A percentile compares a stretch with the other conserved stretches of the same genome.
phyloP scores from a whole-genome alignment of 371 early-diverging fungal species.

The Coemansia sp. region DNA sequence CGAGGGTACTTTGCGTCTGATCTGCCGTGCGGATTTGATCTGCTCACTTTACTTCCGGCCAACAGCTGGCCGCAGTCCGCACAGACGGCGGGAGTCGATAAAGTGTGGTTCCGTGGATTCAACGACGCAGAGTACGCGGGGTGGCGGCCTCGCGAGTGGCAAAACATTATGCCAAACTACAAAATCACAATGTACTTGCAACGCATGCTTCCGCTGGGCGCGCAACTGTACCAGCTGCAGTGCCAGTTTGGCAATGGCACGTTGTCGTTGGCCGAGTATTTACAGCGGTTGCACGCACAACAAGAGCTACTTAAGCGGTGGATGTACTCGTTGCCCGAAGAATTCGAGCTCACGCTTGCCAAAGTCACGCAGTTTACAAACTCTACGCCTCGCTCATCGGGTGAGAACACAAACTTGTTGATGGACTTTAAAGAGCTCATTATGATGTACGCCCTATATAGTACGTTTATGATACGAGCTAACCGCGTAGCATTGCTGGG shows the following conservation, averaged over 20 bases:
- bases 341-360: conserved; percentile 41
- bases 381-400: not conserved
- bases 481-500: conserved; percentile 44
- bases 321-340: conserved; percentile 44
- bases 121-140: conserved; percentile 38
- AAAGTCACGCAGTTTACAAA: conserved; percentile 21
- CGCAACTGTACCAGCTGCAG: conserved; percentile 33
- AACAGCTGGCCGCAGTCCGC: conserved; percentile 29
- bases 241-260: conserved; percentile 19
- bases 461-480: conserved; percentile 41
- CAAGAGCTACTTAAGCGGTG: conserved; percentile 44
- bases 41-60: conserved; percentile 36
- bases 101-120: conserved; percentile 43
- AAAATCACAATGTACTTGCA: conserved; percentile 37
- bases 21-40: conserved; percentile 37
- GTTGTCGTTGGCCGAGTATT: conserved; percentile 19
- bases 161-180: conserved; percentile 40
- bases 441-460: conserved; percentile 40
- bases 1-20: conserved; percentile 41
- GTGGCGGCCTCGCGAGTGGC: conserved; percentile 42
- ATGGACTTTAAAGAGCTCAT: conserved; percentile 47
- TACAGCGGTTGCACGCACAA: conserved; percentile 27
- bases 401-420: conserved; percentile 24
- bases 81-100: conserved; percentile 3
- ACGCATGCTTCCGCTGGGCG: conserved; percentile 45